These are phyloP conservation scores for Saitozyma sp. DNA, from an alignment of 768 basidiomycete species.

Conservation along the genomic window DNA sequence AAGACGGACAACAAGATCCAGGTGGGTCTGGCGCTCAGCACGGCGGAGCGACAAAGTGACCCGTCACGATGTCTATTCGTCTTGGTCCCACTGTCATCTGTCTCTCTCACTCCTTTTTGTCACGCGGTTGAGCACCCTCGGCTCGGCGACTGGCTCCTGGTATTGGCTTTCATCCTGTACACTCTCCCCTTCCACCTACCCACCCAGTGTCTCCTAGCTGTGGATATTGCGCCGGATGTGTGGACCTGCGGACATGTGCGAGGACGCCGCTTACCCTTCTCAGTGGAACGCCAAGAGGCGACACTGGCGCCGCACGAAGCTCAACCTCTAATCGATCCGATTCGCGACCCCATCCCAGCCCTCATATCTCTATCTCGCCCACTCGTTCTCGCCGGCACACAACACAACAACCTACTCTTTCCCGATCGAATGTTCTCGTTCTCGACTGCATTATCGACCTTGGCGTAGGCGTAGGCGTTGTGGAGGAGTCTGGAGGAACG, in stretches of 20 bases:
- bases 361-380: neutral
- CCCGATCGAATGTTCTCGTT: neutral
- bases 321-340: slow-evolving; percentile 71
- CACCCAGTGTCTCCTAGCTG: too few relatives aligned
- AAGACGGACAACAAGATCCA: slow-evolving; percentile 81
- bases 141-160: too few relatives aligned
- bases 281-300: slow-evolving; percentile 70
- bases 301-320: slow-evolving; percentile 99
- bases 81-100: slow-evolving; percentile 1
- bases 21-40: too few relatives aligned
- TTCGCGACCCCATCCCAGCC: too few relatives aligned
- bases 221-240: slow-evolving; percentile 33
- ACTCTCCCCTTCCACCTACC: slow-evolving; percentile 37
- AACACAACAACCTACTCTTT: neutral
- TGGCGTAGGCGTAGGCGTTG: neutral
- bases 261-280: slow-evolving; percentile 4
- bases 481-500: neutral
- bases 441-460: neutral
- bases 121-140: slow-evolving; percentile 63
- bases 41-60: too few relatives aligned
- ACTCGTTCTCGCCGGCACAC: neutral
- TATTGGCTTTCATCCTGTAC: neutral
- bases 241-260: slow-evolving; percentile 3
- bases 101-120: slow-evolving; percentile 2
- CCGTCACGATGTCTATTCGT: slow-evolving; percentile 53